Conservation (phyloP, 108 stramenopile genomes). For the Fragilaria radians region DNA sequence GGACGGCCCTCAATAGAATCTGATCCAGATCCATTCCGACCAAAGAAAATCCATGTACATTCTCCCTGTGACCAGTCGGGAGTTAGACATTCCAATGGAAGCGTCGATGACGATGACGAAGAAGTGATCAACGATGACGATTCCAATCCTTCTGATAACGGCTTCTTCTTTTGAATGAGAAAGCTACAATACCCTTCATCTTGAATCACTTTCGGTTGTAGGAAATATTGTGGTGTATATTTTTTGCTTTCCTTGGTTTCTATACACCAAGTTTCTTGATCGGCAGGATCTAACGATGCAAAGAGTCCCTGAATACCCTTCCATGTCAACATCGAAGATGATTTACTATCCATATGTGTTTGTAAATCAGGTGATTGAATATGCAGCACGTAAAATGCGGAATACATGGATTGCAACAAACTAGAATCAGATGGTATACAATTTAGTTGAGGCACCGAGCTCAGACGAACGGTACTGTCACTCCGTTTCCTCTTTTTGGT, state of each 20-base stretch:
- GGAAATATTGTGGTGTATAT: not conserved
- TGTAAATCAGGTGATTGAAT: not conserved
- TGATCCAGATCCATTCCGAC: slow-evolving; percentile 24
- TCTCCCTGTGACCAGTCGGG: slow-evolving; percentile 27
- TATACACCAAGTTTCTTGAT: not conserved
- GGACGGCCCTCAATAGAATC: slow-evolving; percentile 53
- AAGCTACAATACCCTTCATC: slow-evolving; percentile 73
- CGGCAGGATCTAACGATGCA: not conserved
- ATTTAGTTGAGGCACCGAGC: not conserved
- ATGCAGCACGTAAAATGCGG: not conserved
- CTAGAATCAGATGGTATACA: not conserved
- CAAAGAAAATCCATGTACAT: slow-evolving; percentile 58
- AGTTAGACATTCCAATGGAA: not conserved
- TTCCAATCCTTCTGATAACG: slow-evolving; percentile 21
- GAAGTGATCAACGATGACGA: slow-evolving; percentile 43
- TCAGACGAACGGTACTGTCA: not conserved
- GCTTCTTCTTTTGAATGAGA: slow-evolving; percentile 48
- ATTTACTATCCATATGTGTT: no score
- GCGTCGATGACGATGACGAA: slow-evolving; percentile 11
- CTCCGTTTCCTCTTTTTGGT: not conserved
- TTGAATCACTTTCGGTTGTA: not conserved
- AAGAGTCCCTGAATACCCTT: not conserved
- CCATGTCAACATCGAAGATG: not conserved
- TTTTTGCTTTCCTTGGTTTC: not conserved
- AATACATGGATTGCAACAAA: not conserved